Conservation (phyloP, 139 green algal genomes). For the Chlamydomonas sphaeroides region DNA sequence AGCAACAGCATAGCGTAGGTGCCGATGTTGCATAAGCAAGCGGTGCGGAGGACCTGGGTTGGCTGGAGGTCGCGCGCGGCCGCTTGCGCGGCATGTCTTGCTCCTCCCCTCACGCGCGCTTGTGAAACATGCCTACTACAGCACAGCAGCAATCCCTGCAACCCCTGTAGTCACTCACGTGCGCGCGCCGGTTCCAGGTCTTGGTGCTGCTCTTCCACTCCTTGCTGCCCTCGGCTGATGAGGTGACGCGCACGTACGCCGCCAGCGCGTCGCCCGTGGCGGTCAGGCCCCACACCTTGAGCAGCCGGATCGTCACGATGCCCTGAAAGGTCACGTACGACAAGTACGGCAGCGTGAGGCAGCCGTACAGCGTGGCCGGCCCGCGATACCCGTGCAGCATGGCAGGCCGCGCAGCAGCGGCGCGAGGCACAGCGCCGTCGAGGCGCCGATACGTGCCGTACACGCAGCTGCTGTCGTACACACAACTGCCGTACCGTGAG, state of each 20-base stretch:
- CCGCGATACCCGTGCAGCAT: no score
- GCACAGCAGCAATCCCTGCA: background rate
- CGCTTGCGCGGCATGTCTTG: no score
- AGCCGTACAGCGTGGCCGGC: no score
- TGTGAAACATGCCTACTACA: no score
- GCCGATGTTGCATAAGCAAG: no score
- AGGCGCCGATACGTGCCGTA: background rate
- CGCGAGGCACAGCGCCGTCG: background rate
- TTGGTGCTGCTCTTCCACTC: conserved; percentile 1
- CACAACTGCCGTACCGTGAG: conserved; percentile 1
- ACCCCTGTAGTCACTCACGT: background rate
- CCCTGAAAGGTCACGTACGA: conserved; percentile 23
- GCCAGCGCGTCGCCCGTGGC: conserved; percentile 4
- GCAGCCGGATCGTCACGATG: conserved; percentile 26
- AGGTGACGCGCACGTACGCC: conserved; percentile 30
- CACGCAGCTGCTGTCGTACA: background rate
- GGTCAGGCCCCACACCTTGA: conserved; percentile 28
- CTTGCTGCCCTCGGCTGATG: background rate
- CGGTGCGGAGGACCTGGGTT: no score
- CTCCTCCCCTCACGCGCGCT: no score
- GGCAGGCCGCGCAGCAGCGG: no score
- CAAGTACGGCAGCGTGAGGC: no score
- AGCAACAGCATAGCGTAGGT: no score
- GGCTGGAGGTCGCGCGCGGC: no score
- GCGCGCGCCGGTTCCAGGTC: background rate